phyloP scores from a whole-genome alignment of 805 yeast genomes.

The Saccharomycopsis malanga region DNA sequence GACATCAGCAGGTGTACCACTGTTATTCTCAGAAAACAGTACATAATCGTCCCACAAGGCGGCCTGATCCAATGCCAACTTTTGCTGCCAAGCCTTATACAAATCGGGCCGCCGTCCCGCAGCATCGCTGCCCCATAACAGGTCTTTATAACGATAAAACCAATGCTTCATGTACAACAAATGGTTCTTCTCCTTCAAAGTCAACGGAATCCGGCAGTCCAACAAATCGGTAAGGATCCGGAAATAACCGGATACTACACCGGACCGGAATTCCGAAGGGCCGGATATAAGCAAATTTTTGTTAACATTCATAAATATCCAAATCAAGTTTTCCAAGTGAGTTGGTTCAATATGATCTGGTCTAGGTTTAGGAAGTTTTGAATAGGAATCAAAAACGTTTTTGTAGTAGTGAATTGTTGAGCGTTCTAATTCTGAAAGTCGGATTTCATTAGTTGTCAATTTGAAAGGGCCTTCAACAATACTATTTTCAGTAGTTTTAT shows the following conservation, averaged over 20 bases:
- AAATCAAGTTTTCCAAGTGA: conserved; percentile 17
- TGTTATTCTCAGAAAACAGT: background rate
- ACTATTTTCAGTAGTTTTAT: background rate
- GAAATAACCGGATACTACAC: conserved; percentile 1
- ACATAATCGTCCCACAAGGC: background rate
- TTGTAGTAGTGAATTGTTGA: no score
- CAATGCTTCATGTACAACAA: conserved; percentile 5
- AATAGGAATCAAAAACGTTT: conserved; percentile 10
- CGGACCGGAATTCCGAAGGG: background rate
- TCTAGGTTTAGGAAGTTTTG: conserved; percentile 16
- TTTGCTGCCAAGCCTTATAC: no score
- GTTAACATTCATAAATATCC: conserved; percentile 11
- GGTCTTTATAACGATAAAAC: no score
- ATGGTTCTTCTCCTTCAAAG: conserved; percentile 17
- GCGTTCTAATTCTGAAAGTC: conserved; percentile 2
- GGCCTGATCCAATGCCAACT: background rate
- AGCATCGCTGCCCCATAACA: no score
- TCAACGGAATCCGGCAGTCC: conserved; percentile 4
- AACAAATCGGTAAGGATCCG: conserved; percentile 10
- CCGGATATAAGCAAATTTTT: background rate
- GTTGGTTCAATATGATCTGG: conserved; percentile 11
- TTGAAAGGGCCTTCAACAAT: no score
- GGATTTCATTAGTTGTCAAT: background rate
- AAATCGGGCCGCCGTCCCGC: no score
- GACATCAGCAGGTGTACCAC: background rate